phyloP scores from a whole-genome alignment of 805 yeast species.

The Monosporozyma servazzii region DNA sequence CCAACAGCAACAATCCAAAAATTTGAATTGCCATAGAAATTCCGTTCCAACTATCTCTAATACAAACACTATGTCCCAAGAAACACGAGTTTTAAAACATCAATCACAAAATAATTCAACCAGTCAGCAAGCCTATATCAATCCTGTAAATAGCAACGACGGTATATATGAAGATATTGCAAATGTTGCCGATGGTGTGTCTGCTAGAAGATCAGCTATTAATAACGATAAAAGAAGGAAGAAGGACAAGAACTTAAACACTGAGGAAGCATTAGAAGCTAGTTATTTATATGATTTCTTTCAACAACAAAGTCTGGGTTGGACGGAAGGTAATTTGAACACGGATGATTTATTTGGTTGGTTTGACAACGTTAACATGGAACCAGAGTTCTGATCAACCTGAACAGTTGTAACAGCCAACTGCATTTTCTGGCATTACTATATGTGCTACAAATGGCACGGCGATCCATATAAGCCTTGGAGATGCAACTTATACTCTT shows the following conservation, averaged over 20 bases:
- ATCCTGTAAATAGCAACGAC: neutral
- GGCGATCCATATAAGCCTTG: neutral
- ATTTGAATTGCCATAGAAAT: neutral
- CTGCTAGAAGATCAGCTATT: neutral
- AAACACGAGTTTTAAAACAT: too few species aligned
- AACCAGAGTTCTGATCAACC: slow-evolving; percentile 38
- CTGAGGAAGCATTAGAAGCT: neutral
- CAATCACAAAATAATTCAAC: neutral
- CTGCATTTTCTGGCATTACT: neutral
- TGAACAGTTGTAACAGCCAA: neutral
- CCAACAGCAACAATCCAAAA: neutral
- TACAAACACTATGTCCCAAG: neutral
- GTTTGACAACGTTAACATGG: slow-evolving; percentile 71
- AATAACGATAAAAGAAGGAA: neutral
- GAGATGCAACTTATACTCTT: neutral
- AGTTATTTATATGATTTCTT: slow-evolving; percentile 46
- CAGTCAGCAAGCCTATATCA: neutral
- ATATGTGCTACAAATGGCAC: neutral
- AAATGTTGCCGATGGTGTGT: neutral
- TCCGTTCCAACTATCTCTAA: neutral
- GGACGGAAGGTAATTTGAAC: slow-evolving; percentile 63
- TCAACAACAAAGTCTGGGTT: slow-evolving; percentile 75
- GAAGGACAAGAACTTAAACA: neutral
- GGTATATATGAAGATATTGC: neutral
- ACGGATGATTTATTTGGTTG: slow-evolving; percentile 85